phyloP scores from a whole-genome alignment of 192 early-diverging fungal species.

The Kickxella alabastrina region DNA sequence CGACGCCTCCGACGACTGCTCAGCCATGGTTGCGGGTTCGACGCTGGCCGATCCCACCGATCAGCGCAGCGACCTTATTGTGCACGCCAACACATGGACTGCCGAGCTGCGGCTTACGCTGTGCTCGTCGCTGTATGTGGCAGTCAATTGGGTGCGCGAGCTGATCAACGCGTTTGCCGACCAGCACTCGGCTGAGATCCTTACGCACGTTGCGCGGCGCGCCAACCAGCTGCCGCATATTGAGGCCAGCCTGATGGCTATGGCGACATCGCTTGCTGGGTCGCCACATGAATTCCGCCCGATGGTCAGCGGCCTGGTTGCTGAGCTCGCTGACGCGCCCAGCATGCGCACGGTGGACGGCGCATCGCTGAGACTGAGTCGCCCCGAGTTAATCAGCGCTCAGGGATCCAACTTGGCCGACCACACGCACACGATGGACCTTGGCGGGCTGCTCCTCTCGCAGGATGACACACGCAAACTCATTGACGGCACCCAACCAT shows the following conservation, averaged over 20 bases:
- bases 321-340: slow-evolving; percentile 23
- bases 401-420: neutral
- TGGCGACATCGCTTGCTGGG: slow-evolving; percentile 27
- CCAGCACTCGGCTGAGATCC: slow-evolving; percentile 26
- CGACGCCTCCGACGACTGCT: slow-evolving; percentile 3
- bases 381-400: neutral
- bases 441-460: slow-evolving; percentile 31
- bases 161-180: slow-evolving; percentile 62
- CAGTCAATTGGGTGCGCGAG: slow-evolving; percentile 63
- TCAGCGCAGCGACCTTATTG: neutral
- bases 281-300: slow-evolving; percentile 26
- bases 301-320: slow-evolving; percentile 22
- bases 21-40: slow-evolving; percentile 9
- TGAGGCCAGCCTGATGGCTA: slow-evolving; percentile 16
- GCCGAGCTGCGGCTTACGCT: slow-evolving; percentile 19
- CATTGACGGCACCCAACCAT: neutral
- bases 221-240: slow-evolving; percentile 35
- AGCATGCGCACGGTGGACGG: neutral
- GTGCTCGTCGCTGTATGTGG: slow-evolving; percentile 36
- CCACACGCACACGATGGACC: slow-evolving; percentile 11
- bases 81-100: slow-evolving; percentile 11
- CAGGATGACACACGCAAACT: slow-evolving; percentile 41
- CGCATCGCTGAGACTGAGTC: neutral
- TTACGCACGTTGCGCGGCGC: slow-evolving; percentile 25
- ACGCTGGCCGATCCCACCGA: slow-evolving; percentile 33